Evolutionary conservation across 805 yeast genomes (phyloP).

Genomic region (Myxozyma geophila): DNA sequence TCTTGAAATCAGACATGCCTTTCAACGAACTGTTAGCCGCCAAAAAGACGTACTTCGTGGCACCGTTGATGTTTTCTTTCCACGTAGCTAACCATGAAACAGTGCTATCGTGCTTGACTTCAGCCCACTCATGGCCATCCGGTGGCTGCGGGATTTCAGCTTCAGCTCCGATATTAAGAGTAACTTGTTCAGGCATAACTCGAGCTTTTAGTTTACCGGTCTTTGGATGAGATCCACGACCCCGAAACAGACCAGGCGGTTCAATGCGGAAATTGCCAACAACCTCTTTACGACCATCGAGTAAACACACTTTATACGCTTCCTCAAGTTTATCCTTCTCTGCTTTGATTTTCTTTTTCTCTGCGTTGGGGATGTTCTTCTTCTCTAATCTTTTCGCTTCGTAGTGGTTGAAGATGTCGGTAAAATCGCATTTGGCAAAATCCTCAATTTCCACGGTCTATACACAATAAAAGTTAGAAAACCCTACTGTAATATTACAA

Average conservation of each 20-base stretch:
- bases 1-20: conserved; percentile 87
- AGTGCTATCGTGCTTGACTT: conserved; percentile 80
- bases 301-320: conserved; percentile 73
- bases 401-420: conserved; percentile 71
- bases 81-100: conserved; percentile 98
- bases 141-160: conserved; percentile 82
- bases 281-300: conserved; percentile 87
- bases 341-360: conserved; percentile 70
- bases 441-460: conserved; percentile 52
- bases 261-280: conserved; percentile 94
- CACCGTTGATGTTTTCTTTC: conserved; percentile 87
- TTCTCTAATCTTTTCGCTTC: conserved; percentile 73
- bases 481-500: background rate
- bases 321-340: conserved; percentile 81
- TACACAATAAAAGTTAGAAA: background rate
- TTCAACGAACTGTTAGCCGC: conserved; percentile 90
- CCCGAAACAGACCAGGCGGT: conserved; percentile 95
- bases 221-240: conserved; percentile 96
- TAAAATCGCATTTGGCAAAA: conserved; percentile 77
- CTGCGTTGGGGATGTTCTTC: conserved; percentile 68
- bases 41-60: conserved; percentile 84
- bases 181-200: conserved; percentile 86
- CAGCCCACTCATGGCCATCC: conserved; percentile 88
- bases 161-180: conserved; percentile 75
- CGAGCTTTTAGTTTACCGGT: conserved; percentile 89